phyloP scores from a whole-genome alignment of 768 basidiomycete species.

The Auriscalpium orientale region DNA sequence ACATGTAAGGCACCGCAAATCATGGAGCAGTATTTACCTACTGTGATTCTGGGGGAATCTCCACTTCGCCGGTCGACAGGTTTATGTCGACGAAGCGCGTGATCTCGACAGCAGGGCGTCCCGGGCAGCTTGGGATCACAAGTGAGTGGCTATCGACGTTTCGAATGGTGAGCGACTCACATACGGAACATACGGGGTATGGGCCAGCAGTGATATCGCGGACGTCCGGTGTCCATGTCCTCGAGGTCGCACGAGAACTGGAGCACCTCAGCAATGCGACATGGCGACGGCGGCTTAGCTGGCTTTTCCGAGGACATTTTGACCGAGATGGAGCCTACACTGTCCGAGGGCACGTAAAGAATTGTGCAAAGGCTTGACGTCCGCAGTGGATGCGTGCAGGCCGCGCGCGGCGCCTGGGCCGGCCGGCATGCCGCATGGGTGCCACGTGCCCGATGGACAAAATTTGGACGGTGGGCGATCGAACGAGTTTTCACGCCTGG shows the following conservation, averaged over 20 bases:
- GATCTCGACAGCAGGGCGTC: slow-evolving; percentile 60
- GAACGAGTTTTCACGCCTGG: not conserved
- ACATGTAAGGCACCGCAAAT: not conserved
- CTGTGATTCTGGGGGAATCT: slow-evolving; percentile 30
- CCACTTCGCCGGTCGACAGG: slow-evolving; percentile 39
- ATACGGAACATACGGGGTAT: slow-evolving; percentile 67
- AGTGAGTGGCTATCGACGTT: too few species aligned
- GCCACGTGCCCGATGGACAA: not conserved
- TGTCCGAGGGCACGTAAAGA: too few species aligned
- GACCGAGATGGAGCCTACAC: too few species aligned
- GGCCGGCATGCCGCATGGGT: not conserved
- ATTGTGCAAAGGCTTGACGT: too few species aligned
- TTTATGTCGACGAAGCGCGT: slow-evolving; percentile 50
- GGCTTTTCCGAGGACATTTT: not conserved
- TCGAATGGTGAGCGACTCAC: slow-evolving; percentile 32
- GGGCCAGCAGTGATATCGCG: slow-evolving; percentile 55
- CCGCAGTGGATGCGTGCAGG: too few species aligned
- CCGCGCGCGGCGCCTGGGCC: too few species aligned
- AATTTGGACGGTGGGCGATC: not conserved
- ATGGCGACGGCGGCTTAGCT: slow-evolving; percentile 23
- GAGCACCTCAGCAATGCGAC: slow-evolving; percentile 61
- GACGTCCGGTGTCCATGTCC: slow-evolving; percentile 18
- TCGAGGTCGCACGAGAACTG: slow-evolving; percentile 59
- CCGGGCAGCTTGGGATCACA: slow-evolving; percentile 45
- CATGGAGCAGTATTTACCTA: not conserved